Evolutionary conservation across 1,139 yeast species (phyloP).

Genomic region (Zygosaccharomyces pseudobailii): DNA sequence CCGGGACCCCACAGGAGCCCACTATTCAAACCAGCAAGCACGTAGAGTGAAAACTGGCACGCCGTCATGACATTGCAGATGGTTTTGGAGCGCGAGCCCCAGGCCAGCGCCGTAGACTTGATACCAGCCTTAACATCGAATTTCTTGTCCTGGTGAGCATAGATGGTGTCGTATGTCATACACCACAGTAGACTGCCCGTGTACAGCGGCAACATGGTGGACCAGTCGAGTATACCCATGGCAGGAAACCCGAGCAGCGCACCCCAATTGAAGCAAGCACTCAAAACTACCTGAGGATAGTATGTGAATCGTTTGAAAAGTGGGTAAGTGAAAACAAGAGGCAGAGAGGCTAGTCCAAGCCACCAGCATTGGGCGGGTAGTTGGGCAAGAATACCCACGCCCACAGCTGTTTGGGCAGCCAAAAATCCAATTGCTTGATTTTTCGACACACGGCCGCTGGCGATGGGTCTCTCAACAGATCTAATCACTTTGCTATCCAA

Average conservation of each 20-base stretch:
- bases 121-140: constrained; percentile 88
- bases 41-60: constrained; percentile 61
- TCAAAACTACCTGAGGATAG: constrained; percentile 82
- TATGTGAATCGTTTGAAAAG: constrained; percentile 89
- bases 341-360: constrained; percentile 75
- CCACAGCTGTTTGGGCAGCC: constrained; percentile 68
- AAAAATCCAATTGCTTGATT: constrained; percentile 71
- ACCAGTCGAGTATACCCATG: constrained; percentile 74
- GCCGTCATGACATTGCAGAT: constrained; percentile 58
- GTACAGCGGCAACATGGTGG: constrained; percentile 75
- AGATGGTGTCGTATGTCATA: constrained; percentile 90
- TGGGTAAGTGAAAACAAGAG: constrained; percentile 83
- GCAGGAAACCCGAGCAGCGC: constrained; percentile 93
- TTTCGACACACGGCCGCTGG: constrained; percentile 74
- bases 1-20: constrained; percentile 75
- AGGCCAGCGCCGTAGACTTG: constrained; percentile 88
- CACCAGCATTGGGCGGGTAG: constrained; percentile 79
- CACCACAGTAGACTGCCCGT: constrained; percentile 84
- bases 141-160: constrained; percentile 94
- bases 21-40: constrained; percentile 71
- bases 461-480: constrained; percentile 84
- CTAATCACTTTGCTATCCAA: constrained; percentile 82
- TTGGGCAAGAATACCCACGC: constrained; percentile 63
- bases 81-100: constrained; percentile 77
- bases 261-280: constrained; percentile 93